Base-by-base conservation (phyloP, 1,139 yeast genomes). In the Kodamaea arcana region DNA sequence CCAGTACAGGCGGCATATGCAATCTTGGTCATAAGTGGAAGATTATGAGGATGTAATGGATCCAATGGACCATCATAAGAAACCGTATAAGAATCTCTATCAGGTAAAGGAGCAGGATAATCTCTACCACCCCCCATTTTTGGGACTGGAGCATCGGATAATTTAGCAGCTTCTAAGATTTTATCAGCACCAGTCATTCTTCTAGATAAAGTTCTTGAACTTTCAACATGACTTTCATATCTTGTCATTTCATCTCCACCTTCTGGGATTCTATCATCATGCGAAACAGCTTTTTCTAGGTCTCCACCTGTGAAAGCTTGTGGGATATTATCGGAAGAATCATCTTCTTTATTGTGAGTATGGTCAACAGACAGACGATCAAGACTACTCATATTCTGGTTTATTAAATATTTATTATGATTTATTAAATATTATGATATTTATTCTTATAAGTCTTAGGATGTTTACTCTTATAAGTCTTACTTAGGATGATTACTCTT, bases 21-120 rank as follows among this genome's bases (percentile, higher is more conserved):
- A 1, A 69, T 21, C 47, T 77, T 79, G 34, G 54, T 68, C 23
- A 35, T 43, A 23, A 62, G 22, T 0, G 75, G 44, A 83, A 83
- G 79, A 48, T 80, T 79, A 50, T 75, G 79, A 3, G 85, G 85
- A 49, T 76, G 82, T 8, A 57, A 32, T 3, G 83, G 83, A 48
- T 79, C 85, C 34, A 72, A 60, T 1, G 76, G 73, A 0, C 84
- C 84, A 47, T 78, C 80, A 47, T 65, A 80, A 1, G 77, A 57
- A 2, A 80, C 86, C 2, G 72, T 67, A 48, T 73, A 80, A 1
- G 63, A 64, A 13, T 64, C 75, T 25, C 66, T 56, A 33, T 69
- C 72, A 3, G 82, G 82, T 33, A 73, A 58, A 9, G 61, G 45
- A 8, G 76, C 72, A 2, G 85, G 85, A 41, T 63, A 69, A 3